phyloP scores from a whole-genome alignment of 305 asterid species.

The Ilex paraguariensis region DNA sequence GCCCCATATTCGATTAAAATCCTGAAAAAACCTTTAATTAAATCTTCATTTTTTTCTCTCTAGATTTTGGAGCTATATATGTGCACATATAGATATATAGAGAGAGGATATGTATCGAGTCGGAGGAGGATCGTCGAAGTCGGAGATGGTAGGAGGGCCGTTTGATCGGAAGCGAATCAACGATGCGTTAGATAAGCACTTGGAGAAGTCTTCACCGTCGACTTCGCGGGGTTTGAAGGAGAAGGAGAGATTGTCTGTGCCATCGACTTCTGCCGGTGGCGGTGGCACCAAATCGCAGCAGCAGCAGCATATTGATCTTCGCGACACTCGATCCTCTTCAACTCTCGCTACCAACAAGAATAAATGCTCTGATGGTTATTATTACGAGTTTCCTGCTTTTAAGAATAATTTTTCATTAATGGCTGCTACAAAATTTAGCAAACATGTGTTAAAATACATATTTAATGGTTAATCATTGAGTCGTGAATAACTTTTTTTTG shows the following conservation, averaged over 20 bases:
- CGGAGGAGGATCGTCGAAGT: slow-evolving; percentile 64
- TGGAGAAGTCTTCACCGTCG: slow-evolving; percentile 80
- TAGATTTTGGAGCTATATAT: not conserved
- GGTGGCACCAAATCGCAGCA: slow-evolving; percentile 24
- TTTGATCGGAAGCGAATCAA: slow-evolving; percentile 93
- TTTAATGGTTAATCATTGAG: too few species aligned
- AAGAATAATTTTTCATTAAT: too few species aligned
- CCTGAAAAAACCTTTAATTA: not conserved
- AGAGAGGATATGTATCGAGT: slow-evolving; percentile 50
- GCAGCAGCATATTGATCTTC: slow-evolving; percentile 45
- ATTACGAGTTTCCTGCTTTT: not conserved
- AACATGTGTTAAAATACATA: too few species aligned
- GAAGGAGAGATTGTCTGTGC: slow-evolving; percentile 28
- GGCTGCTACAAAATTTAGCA: too few species aligned
- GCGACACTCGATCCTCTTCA: slow-evolving; percentile 48
- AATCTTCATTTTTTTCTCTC: not conserved
- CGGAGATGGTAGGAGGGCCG: slow-evolving; percentile 49
- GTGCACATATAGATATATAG: slow-evolving; percentile 3
- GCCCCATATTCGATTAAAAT: not conserved
- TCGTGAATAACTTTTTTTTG: too few species aligned
- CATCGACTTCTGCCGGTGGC: slow-evolving; percentile 39
- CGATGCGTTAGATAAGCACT: slow-evolving; percentile 80
- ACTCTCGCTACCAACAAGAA: slow-evolving; percentile 41
- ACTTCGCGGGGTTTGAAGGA: slow-evolving; percentile 52
- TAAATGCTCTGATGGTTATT: slow-evolving; percentile 53